Evolutionary conservation across 148 eudicot genomes (phyloP).

Genomic region (Rhododendron vialii): DNA sequence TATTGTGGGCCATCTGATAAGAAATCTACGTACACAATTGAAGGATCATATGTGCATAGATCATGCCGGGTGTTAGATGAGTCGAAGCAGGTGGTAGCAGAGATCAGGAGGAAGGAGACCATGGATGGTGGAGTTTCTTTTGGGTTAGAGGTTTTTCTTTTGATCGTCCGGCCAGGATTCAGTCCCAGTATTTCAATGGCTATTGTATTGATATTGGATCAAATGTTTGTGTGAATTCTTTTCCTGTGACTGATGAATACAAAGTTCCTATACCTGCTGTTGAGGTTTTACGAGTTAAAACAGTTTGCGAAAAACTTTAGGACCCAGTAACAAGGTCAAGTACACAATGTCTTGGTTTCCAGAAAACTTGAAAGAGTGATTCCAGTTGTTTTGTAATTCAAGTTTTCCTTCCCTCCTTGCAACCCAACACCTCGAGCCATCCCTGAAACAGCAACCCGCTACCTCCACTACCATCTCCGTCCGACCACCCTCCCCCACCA

Average conservation of each 20-base stretch:
- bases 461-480: not conserved
- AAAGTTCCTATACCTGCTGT: not conserved
- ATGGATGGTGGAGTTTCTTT: constrained; percentile 44
- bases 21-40: constrained; percentile 40
- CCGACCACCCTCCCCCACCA: not conserved
- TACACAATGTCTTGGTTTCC: not conserved
- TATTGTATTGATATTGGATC: constrained; percentile 63
- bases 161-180: constrained; percentile 56
- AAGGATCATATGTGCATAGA: constrained; percentile 59
- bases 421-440: not conserved
- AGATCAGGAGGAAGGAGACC: constrained; percentile 70
- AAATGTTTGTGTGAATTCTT: constrained; percentile 29
- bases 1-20: constrained; percentile 24
- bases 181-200: constrained; percentile 59
- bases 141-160: constrained; percentile 69
- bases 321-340: not conserved
- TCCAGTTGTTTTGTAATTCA: not conserved
- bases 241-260: too few species aligned
- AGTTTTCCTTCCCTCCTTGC: not conserved
- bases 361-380: not conserved
- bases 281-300: not conserved
- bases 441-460: not conserved
- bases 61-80: constrained; percentile 57
- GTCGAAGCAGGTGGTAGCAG: constrained; percentile 53
- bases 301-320: not conserved